Percentiles rank a stretch among this genome's conserved stretches.
Conservation (phyloP, 2,329 filamentous ascomycete genomes). For the Atkinsonella hypoxylon region DNA sequence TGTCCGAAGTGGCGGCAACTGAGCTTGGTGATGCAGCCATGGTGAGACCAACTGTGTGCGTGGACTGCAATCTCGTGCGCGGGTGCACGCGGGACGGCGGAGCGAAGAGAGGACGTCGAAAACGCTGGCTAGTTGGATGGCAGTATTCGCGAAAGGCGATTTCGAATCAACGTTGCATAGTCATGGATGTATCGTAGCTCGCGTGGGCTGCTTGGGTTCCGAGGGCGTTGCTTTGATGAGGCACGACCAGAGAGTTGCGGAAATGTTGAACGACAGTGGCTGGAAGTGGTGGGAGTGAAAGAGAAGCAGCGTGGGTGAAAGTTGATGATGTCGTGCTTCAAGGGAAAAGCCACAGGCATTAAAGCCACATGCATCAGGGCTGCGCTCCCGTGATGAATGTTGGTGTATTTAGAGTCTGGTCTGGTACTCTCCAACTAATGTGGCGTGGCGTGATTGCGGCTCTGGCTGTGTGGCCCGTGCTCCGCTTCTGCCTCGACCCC, state of each 20-base stretch:
- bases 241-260: not conserved
- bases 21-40: conserved; percentile 31
- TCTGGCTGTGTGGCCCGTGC: too few species aligned
- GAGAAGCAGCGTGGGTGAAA: not conserved
- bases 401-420: too few species aligned
- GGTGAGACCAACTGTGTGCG: conserved; percentile 1
- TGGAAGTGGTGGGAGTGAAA: not conserved
- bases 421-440: too few species aligned
- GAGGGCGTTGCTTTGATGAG: not conserved
- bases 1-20: conserved; percentile 30
- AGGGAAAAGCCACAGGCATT: too few species aligned
- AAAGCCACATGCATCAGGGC: too few species aligned
- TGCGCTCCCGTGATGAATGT: too few species aligned
- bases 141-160: conserved; percentile 4
- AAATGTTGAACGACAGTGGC: not conserved
- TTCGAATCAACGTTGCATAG: conserved; percentile 11
- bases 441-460: too few species aligned
- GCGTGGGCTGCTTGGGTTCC: not conserved
- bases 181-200: not conserved
- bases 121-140: not conserved
- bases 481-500: too few species aligned
- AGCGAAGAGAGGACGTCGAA: conserved; percentile 2
- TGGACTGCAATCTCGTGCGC: not conserved
- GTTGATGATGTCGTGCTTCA: not conserved
- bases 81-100: conserved; percentile 3